phyloP scores from a whole-genome alignment of 106 monocot genomes.

The Cymbidium sinense region DNA sequence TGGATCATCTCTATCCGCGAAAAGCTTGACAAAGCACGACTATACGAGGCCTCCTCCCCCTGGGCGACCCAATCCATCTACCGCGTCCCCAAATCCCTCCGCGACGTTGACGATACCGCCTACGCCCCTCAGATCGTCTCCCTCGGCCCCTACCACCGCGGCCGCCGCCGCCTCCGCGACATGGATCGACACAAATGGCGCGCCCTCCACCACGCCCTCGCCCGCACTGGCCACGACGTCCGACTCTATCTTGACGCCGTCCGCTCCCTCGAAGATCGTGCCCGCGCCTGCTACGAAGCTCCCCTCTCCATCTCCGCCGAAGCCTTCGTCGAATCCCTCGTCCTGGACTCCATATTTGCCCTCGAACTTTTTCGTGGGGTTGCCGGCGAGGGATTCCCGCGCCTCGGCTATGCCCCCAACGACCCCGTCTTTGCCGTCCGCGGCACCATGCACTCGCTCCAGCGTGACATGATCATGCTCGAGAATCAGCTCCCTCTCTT shows the following conservation, averaged over 20 bases:
- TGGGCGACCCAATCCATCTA: too few relatives aligned
- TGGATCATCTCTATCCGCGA: too few relatives aligned
- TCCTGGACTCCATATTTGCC: conserved; percentile 64
- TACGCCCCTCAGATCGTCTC: too few relatives aligned
- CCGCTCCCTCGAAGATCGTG: conserved; percentile 35
- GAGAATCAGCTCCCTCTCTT: conserved; percentile 91
- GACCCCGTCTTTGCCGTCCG: too few relatives aligned
- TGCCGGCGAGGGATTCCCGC: conserved; percentile 46
- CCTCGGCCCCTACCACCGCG: conserved; percentile 63
- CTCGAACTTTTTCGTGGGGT: conserved; percentile 72
- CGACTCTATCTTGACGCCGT: conserved; percentile 37
- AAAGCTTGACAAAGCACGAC: too few relatives aligned
- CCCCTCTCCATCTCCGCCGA: conserved; percentile 13
- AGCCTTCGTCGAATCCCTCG: conserved; percentile 45
- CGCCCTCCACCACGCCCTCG: conserved; percentile 44
- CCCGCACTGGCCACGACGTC: conserved; percentile 40
- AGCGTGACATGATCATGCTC: conserved; percentile 82
- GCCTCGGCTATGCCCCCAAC: too few relatives aligned
- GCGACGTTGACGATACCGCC: too few relatives aligned
- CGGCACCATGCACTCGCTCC: conserved; percentile 58
- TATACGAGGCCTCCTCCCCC: too few relatives aligned
- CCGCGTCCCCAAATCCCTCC: too few relatives aligned
- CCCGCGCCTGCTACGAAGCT: conserved; percentile 53
- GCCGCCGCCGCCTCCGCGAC: conserved; percentile 38
- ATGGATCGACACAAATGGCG: conserved; percentile 74